Conservation (phyloP, 1,284 basidiomycete genomes). For the Papiliotrema fonsecae region DNA sequence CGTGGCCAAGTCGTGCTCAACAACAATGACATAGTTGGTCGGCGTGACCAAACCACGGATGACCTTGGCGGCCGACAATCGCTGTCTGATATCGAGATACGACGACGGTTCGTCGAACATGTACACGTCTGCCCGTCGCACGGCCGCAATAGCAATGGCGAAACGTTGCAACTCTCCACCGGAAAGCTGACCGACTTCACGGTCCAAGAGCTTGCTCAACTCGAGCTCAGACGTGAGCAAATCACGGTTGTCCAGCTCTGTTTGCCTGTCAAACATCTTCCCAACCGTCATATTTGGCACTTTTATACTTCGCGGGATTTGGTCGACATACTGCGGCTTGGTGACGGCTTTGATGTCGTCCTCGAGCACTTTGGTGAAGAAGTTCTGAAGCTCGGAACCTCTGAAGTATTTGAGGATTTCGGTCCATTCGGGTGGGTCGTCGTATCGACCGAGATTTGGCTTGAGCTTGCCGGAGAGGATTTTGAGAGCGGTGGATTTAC, state of each 20-base stretch:
- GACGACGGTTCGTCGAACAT: constrained; percentile 80
- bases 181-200: constrained; percentile 78
- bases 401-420: constrained; percentile 96
- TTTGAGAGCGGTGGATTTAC: constrained; percentile 93
- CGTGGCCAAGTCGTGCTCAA: constrained; percentile 96
- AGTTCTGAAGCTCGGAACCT: constrained; percentile 94
- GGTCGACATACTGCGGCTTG: constrained; percentile 98
- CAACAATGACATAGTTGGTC: constrained; percentile 85
- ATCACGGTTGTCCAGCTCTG: constrained; percentile 64
- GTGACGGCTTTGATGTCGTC: constrained; percentile 96
- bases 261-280: constrained; percentile 70
- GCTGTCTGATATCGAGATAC: constrained; percentile 92
- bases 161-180: constrained; percentile 96
- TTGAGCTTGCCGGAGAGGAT: constrained; percentile 92
- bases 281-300: constrained; percentile 70
- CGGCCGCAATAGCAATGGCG: constrained; percentile 56
- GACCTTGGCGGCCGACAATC: constrained; percentile 89
- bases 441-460: constrained; percentile 54
- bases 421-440: constrained; percentile 91
- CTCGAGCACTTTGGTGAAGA: constrained; percentile 97
- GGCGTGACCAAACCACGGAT: constrained; percentile 78
- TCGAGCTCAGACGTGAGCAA: constrained; percentile 76
- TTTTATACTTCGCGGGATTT: constrained; percentile 93
- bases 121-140: constrained; percentile 80
- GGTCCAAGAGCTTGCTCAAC: constrained; percentile 72